Percentiles rank a stretch among this genome's conserved stretches.
These are phyloP conservation scores for Quercus rubra DNA, from an alignment of 306 rosid species.

Conservation along the genomic window DNA sequence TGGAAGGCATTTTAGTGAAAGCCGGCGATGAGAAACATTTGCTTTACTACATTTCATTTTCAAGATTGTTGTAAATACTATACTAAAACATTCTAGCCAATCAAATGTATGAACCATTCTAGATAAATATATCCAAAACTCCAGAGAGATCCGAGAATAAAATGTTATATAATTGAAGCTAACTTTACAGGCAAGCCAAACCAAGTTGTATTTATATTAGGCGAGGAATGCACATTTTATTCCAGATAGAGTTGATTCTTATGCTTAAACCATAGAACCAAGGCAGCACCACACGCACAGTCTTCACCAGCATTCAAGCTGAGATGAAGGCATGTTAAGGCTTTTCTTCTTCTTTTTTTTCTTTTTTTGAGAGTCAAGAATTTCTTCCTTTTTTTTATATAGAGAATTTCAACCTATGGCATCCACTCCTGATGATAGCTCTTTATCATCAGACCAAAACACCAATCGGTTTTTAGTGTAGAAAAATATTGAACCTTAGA, in stretches of 20 bases:
- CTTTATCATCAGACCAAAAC: too few relatives aligned
- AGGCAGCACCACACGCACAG: too few relatives aligned
- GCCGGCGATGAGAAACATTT: constrained; percentile 52
- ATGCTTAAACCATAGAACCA: too few relatives aligned
- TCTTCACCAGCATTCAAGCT: too few relatives aligned
- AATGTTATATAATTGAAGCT: neutral
- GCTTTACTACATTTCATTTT: constrained; percentile 11
- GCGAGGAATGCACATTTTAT: neutral
- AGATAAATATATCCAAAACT: neutral
- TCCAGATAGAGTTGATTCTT: neutral
- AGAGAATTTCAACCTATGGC: too few relatives aligned
- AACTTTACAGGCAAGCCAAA: neutral
- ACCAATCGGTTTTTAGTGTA: too few relatives aligned
- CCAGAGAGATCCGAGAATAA: neutral
- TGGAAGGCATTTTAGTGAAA: neutral
- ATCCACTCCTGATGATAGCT: fast-evolving
- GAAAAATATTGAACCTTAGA: fast-evolving
- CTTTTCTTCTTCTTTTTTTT: too few relatives aligned
- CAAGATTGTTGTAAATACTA: neutral
- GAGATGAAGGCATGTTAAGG: too few relatives aligned
- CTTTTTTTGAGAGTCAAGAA: too few relatives aligned
- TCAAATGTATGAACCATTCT: neutral
- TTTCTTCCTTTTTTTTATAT: too few relatives aligned
- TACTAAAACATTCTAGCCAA: neutral
- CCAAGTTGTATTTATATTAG: neutral